phyloP scores from a whole-genome alignment of 1,284 basidiomycete genomes.

The Thelephora terrestris region DNA sequence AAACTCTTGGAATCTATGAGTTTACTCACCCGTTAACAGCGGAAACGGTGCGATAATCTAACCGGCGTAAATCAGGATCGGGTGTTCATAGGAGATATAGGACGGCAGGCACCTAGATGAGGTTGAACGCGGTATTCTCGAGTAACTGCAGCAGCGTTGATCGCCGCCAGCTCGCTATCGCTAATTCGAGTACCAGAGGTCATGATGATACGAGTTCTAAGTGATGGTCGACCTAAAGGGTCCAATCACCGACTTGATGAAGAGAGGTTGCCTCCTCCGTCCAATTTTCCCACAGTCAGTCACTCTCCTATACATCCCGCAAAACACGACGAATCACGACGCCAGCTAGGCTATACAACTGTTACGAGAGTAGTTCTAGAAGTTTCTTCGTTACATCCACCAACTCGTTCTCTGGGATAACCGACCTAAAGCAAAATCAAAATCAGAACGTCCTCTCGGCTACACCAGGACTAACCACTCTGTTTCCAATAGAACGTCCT shows the following conservation, averaged over 20 bases:
- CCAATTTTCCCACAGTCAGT: background rate
- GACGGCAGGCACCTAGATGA: constrained; percentile 61
- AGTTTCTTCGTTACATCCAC: constrained; percentile 16
- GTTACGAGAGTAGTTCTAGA: constrained; percentile 9
- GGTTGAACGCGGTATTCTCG: constrained; percentile 80
- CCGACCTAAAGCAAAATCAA: constrained; percentile 13
- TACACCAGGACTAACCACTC: constrained; percentile 50
- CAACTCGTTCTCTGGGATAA: constrained; percentile 2
- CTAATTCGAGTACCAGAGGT: constrained; percentile 48
- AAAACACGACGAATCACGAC: background rate
- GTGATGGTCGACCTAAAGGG: background rate
- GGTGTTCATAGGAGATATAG: constrained; percentile 11
- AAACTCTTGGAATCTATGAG: background rate
- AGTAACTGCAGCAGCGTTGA: constrained; percentile 84
- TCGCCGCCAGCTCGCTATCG: constrained; percentile 68
- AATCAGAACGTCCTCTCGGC: constrained; percentile 2
- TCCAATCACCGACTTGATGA: background rate
- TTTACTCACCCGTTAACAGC: constrained; percentile 85
- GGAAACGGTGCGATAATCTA: constrained; percentile 93
- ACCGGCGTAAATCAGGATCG: constrained; percentile 1
- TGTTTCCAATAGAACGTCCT: constrained; percentile 73
- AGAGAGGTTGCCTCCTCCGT: background rate
- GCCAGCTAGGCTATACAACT: background rate
- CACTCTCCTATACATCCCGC: background rate
- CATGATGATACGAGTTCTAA: constrained; percentile 19